Percentiles rank a stretch among this genome's conserved stretches.
These are phyloP conservation scores for Cinchona pubescens DNA, from an alignment of 257 asterid genomes.

Conservation along the genomic window DNA sequence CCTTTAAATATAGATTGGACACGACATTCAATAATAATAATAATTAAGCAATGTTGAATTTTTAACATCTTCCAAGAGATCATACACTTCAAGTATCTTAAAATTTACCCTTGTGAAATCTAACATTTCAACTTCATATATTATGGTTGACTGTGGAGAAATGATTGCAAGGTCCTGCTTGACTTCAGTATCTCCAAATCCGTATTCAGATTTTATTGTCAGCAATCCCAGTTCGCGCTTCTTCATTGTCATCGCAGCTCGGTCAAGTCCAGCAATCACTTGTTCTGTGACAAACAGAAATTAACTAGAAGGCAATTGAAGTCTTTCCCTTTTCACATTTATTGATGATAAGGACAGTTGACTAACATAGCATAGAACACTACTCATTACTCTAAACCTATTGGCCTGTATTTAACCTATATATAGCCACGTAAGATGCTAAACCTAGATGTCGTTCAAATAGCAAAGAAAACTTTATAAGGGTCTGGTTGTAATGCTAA, in stretches of 20 bases:
- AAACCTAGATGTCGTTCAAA: background rate
- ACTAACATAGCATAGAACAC: background rate
- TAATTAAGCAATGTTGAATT: background rate
- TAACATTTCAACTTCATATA: slow-evolving; percentile 71
- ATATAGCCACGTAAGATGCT: background rate
- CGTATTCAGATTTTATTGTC: slow-evolving; percentile 60
- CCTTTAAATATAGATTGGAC: background rate
- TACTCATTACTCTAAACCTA: background rate
- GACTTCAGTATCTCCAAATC: slow-evolving; percentile 51
- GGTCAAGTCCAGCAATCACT: slow-evolving; percentile 61
- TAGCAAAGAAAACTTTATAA: background rate
- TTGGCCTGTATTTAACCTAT: background rate
- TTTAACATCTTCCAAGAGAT: background rate
- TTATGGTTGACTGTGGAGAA: slow-evolving; percentile 55
- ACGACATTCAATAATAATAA: too few species aligned
- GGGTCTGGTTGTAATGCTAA: background rate
- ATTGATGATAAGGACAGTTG: background rate
- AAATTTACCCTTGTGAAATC: slow-evolving; percentile 58
- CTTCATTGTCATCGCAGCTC: slow-evolving; percentile 61
- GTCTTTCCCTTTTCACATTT: background rate
- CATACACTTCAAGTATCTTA: background rate
- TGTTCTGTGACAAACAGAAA: slow-evolving; percentile 44
- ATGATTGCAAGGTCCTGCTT: slow-evolving; percentile 45
- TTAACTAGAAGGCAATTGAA: background rate
- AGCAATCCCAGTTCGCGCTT: slow-evolving; percentile 53